These are phyloP conservation scores for Vitis labrusca DNA, from an alignment of 164 flowering plant genomes.

Conservation along the genomic window DNA sequence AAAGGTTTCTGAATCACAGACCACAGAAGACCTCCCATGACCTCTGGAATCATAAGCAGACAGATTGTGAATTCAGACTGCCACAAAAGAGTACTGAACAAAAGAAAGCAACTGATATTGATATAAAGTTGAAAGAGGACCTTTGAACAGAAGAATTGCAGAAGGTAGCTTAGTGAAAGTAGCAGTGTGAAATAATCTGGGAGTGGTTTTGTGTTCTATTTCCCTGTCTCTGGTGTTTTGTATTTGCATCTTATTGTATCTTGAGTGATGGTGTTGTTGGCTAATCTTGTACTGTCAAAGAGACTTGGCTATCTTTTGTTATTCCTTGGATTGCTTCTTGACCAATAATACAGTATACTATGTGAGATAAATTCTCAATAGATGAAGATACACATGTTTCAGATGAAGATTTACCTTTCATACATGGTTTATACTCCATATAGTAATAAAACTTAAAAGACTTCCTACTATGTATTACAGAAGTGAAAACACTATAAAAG, in stretches of 20 bases:
- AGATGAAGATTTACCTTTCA: no score
- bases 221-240: constrained; percentile 10
- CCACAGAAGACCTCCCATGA: not conserved
- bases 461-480: not conserved
- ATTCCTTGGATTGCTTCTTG: no score
- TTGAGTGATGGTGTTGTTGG: constrained; percentile 10
- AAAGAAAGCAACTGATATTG: not conserved
- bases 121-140: not conserved
- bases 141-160: not conserved
- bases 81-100: not conserved
- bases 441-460: no score
- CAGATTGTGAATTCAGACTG: not conserved
- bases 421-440: no score
- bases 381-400: no score
- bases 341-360: no score
- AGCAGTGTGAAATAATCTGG: not conserved
- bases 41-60: not conserved
- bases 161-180: not conserved
- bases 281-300: not conserved
- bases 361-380: no score
- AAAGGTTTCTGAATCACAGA: not conserved
- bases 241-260: constrained; percentile 10
- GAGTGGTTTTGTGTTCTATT: constrained; percentile 16
- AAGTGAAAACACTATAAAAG: not conserved
- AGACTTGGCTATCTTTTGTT: no score